Evolutionary conservation across 73 alveolate species (phyloP).

Genomic region (Stentor roeselii): DNA sequence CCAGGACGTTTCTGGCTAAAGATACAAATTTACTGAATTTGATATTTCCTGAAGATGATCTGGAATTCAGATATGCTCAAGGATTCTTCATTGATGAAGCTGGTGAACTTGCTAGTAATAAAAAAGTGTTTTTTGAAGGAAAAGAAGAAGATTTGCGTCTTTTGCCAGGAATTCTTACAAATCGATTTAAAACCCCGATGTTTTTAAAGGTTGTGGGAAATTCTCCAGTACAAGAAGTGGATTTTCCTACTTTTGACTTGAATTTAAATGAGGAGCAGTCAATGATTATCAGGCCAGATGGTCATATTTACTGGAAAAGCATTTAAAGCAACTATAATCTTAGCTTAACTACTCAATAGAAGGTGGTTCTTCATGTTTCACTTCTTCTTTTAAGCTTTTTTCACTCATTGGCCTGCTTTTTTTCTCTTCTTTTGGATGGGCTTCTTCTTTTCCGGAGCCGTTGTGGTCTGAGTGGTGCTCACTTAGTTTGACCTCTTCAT

Average conservation of each 20-base stretch:
- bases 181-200: neutral
- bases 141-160: neutral
- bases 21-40: neutral
- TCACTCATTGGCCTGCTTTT: constrained; percentile 16
- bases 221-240: neutral
- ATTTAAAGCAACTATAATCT: neutral
- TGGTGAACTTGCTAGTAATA: neutral
- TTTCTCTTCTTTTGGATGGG: constrained; percentile 7
- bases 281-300: constrained; percentile 12
- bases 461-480: too few relatives aligned
- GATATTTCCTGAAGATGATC: neutral
- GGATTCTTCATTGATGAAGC: constrained; percentile 11
- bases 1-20: neutral
- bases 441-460: constrained; percentile 23
- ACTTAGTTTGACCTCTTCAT: too few relatives aligned
- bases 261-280: neutral
- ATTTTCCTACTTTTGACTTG: neutral
- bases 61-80: neutral
- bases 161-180: neutral
- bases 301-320: constrained; percentile 3
- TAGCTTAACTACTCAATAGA: neutral
- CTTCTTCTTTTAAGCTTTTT: neutral
- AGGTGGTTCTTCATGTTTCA: constrained; percentile 24
- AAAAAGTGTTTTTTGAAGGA: neutral
- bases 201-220: neutral